Base-by-base conservation (phyloP, 169 alveolate species). In the Cryptosporidium ryanae region DNA sequence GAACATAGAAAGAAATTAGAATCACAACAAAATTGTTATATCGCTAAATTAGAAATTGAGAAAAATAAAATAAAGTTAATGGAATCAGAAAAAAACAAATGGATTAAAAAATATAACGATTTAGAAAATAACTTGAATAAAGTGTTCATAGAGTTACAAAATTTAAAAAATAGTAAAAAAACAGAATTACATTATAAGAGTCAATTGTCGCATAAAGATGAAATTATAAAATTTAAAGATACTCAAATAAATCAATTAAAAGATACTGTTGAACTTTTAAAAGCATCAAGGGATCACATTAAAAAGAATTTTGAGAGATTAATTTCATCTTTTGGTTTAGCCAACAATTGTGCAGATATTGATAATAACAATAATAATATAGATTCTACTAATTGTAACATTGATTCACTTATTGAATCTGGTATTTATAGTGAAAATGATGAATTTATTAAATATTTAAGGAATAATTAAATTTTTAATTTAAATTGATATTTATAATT, bases 351-450 rank as follows among this genome's bases (percentile, higher is more conserved):
- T 44, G 21, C 23, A 15, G 43, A 7, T 18, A 0, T 68, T 27
- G n/a, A 55, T 43, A 12, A 23, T 50, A 27, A 17, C 15, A 76
- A 12, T 31, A 15, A 43, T 38, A 23, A 4, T 70, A 48, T 23
- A 17, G 23, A 55, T 44, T 15, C 32, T 17, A 38, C 57, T 25
- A 67, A 15, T 10, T 66, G 52, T 29, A 48, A 76, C 18, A 5
- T 76, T 2, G 71, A 76, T 38, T 32, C 71, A 38, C 32, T 76
- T 18, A n/a, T 76, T 2, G 52, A 61, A 65, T 76, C 87, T 23
- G 87, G 87, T 21, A 67, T 76, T n/a, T 76, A 76, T 32, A 76
- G 18, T 25, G 87, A 76, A 44, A 70, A 76, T 12, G 87, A 76
- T 5, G 61, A 76, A 65, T 61, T 76, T 34, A 76, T 76, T 15